A percentile compares a stretch with the other conserved stretches of the same genome.
phyloP scores from a whole-genome alignment of 75 land plant genomes.

The Isoetes taiwanensis region DNA sequence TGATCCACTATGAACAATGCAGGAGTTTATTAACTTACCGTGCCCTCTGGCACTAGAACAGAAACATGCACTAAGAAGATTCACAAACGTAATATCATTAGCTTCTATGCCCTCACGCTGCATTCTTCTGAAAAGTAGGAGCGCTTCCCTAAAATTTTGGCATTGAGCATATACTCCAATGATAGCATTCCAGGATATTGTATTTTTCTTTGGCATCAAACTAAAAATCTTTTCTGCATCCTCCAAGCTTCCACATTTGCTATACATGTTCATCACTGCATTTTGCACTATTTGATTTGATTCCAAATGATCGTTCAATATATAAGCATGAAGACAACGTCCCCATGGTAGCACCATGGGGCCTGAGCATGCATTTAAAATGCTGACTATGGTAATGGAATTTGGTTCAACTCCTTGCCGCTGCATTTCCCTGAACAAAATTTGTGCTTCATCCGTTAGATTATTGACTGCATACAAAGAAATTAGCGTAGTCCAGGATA shows the following conservation, averaged over 20 bases:
- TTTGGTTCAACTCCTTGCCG: neutral
- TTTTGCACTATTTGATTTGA: neutral
- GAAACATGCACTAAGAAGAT: neutral
- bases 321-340: neutral
- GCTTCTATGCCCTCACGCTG: neutral
- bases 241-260: neutral
- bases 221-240: conserved; percentile 5
- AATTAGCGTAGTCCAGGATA: conserved; percentile 28
- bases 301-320: neutral
- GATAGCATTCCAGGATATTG: conserved; percentile 10
- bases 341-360: neutral
- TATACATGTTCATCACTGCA: conserved; percentile 12
- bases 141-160: neutral
- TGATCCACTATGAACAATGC: neutral
- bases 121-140: conserved; percentile 5
- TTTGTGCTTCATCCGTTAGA: conserved; percentile 11
- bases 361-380: conserved; percentile 11
- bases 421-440: conserved; percentile 16
- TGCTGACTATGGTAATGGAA: conserved; percentile 7
- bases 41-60: neutral
- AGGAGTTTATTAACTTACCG: neutral
- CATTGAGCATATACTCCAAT: neutral
- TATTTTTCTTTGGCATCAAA: neutral
- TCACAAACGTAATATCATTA: neutral
- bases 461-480: conserved; percentile 11